A percentile compares a stretch with the other conserved stretches of the same genome.
These are phyloP conservation scores for Suillus luteus DNA, from an alignment of 768 basidiomycete species.

Conservation along the genomic window DNA sequence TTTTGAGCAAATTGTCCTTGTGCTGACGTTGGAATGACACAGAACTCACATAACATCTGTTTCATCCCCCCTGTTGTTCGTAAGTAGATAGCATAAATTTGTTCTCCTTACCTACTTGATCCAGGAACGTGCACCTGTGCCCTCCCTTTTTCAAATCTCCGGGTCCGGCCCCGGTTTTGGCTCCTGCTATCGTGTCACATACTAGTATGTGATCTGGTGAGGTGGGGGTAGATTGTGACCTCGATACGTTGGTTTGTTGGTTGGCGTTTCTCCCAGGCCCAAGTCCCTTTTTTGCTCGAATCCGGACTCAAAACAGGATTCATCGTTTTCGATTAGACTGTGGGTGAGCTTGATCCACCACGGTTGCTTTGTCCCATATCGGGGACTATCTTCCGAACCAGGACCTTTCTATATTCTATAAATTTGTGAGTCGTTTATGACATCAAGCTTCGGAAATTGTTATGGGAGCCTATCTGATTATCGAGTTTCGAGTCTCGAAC, in stretches of 20 bases:
- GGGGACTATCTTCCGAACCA: not conserved
- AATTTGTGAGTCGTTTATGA: constrained; percentile 39
- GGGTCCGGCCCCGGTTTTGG: no score
- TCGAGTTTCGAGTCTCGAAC: constrained; percentile 7
- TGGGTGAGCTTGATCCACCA: not conserved
- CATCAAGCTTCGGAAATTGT: not conserved
- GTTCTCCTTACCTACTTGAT: not conserved
- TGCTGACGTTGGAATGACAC: not conserved
- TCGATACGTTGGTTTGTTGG: not conserved
- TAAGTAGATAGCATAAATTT: not conserved
- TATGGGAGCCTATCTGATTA: no score
- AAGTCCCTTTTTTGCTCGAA: not conserved
- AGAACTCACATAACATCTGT: not conserved
- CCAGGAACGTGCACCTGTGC: not conserved
- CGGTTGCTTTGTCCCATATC: not conserved
- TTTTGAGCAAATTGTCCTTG: not conserved
- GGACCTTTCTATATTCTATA: not conserved
- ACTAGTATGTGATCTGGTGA: not conserved
- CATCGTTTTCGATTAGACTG: not conserved
- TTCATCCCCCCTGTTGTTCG: not conserved
- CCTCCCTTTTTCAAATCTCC: not conserved
- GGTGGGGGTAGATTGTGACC: not conserved
- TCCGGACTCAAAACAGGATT: not conserved
- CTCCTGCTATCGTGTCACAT: not conserved
- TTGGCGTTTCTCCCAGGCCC: not conserved